Conservation (phyloP, 2,329 filamentous ascomycete genomes). For the Alternaria panax region DNA sequence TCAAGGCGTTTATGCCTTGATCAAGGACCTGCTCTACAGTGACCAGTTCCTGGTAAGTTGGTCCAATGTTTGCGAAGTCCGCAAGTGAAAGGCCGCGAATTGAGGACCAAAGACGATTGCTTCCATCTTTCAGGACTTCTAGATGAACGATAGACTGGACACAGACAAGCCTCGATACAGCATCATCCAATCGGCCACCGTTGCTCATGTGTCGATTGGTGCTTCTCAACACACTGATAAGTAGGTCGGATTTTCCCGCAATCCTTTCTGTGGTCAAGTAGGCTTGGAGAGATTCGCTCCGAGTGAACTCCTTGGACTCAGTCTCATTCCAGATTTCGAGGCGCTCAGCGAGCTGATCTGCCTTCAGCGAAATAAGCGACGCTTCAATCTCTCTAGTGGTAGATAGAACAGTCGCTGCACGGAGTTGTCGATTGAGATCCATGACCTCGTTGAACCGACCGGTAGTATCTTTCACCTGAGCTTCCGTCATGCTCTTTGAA, state of each 20-base stretch:
- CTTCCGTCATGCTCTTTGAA: slow-evolving; percentile 89
- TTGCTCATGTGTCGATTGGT: slow-evolving; percentile 68
- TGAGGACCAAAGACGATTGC: slow-evolving; percentile 80
- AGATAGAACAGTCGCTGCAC: slow-evolving; percentile 86
- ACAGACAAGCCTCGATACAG: slow-evolving; percentile 67
- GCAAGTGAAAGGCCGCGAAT: slow-evolving; percentile 80
- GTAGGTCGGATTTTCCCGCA: slow-evolving; percentile 75
- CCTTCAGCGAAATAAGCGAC: slow-evolving; percentile 84
- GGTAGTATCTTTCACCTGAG: slow-evolving; percentile 88
- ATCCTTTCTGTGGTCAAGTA: slow-evolving; percentile 87
- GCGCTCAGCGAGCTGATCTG: slow-evolving; percentile 87
- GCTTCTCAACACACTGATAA: slow-evolving; percentile 22
- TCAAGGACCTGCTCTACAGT: slow-evolving; percentile 91
- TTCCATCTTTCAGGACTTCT: slow-evolving; percentile 82
- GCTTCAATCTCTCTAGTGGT: slow-evolving; percentile 95
- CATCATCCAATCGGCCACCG: slow-evolving; percentile 75
- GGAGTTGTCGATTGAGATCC: slow-evolving; percentile 94
- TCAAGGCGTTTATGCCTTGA: slow-evolving; percentile 83
- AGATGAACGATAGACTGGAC: slow-evolving; percentile 87
- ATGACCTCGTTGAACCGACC: slow-evolving; percentile 91
- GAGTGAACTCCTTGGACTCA: slow-evolving; percentile 68
- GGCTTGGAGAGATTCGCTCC: slow-evolving; percentile 86
- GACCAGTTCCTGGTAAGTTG: slow-evolving; percentile 84
- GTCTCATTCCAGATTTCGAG: slow-evolving; percentile 68
- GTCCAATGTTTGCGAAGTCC: slow-evolving; percentile 79